Evolutionary conservation across 2,329 filamentous ascomycete genomes (phyloP).

Genomic region (Drechslera avenae): DNA sequence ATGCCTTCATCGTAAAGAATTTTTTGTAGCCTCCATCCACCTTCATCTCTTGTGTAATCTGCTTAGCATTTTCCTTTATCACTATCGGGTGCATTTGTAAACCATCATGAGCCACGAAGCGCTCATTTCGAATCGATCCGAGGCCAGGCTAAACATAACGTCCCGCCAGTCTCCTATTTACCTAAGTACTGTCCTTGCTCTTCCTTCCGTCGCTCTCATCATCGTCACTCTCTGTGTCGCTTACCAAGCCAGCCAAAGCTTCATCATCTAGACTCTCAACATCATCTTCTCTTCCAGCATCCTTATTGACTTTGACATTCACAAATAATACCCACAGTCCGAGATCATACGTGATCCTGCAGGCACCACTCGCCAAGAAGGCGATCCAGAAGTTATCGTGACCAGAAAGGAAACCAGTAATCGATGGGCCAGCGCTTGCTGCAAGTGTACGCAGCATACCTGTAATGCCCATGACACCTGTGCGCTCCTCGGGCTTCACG

Average conservation of each 20-base stretch:
- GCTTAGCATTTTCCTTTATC: no score
- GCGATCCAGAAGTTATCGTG: conserved; percentile 45
- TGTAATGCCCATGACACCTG: conserved; percentile 73
- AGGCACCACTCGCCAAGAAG: conserved; percentile 44
- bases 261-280: conserved; percentile 33
- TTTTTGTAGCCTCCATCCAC: no score
- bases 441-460: conserved; percentile 65
- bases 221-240: conserved; percentile 35
- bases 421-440: conserved; percentile 52
- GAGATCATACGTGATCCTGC: conserved; percentile 46
- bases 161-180: no score
- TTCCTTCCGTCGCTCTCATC: conserved; percentile 24
- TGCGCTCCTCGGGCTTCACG: conserved; percentile 67
- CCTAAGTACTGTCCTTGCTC: conserved; percentile 26
- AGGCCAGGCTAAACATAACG: no score
- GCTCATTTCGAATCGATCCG: no score
- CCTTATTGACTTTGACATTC: conserved; percentile 40
- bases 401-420: conserved; percentile 46
- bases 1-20: no score
- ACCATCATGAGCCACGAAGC: no score
- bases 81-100: no score
- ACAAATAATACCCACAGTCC: conserved; percentile 48
- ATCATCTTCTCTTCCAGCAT: conserved; percentile 22
- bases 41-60: no score
- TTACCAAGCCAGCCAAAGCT: conserved; percentile 40